Percentiles rank a stretch among this genome's conserved stretches.
phyloP scores from a whole-genome alignment of 2,329 filamentous ascomycete genomes.

The Incumbomyces delicatus region DNA sequence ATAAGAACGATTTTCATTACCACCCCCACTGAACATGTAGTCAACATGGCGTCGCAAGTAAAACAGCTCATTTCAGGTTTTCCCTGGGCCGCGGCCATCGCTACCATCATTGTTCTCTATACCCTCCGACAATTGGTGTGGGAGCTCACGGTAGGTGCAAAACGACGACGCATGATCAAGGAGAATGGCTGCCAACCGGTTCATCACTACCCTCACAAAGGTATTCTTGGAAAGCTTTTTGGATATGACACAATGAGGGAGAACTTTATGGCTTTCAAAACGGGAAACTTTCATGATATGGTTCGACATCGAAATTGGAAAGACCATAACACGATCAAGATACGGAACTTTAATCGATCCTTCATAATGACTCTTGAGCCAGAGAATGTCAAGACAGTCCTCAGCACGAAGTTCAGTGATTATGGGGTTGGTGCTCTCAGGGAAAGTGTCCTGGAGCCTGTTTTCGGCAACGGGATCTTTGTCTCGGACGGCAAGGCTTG shows the following conservation, averaged over 20 bases:
- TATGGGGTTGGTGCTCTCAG: conserved; percentile 58
- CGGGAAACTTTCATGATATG: conserved; percentile 14
- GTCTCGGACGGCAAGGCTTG: conserved; percentile 70
- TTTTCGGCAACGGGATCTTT: conserved; percentile 72
- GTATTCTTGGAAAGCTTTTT: conserved; percentile 15
- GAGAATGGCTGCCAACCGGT: conserved; percentile 40
- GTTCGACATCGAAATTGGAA: conserved; percentile 12
- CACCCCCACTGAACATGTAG: background rate
- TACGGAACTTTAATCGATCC: conserved; percentile 3
- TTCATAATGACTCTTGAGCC: conserved; percentile 31
- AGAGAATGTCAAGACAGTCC: conserved; percentile 47
- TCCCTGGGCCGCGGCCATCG: conserved; percentile 8
- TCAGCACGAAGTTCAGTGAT: conserved; percentile 78
- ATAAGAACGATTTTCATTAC: too few species aligned
- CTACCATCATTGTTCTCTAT: conserved; percentile 9
- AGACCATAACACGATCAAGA: background rate
- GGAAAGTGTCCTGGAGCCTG: background rate
- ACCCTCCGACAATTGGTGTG: conserved; percentile 11
- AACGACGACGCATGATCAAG: conserved; percentile 14
- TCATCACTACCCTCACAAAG: conserved; percentile 41
- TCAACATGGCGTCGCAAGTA: conserved; percentile 8
- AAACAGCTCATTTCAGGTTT: too few species aligned
- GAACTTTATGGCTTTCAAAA: conserved; percentile 10
- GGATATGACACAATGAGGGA: conserved; percentile 16
- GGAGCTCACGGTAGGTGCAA: conserved; percentile 16